phyloP scores from a whole-genome alignment of 768 basidiomycete genomes.

The Panellus pusillus region DNA sequence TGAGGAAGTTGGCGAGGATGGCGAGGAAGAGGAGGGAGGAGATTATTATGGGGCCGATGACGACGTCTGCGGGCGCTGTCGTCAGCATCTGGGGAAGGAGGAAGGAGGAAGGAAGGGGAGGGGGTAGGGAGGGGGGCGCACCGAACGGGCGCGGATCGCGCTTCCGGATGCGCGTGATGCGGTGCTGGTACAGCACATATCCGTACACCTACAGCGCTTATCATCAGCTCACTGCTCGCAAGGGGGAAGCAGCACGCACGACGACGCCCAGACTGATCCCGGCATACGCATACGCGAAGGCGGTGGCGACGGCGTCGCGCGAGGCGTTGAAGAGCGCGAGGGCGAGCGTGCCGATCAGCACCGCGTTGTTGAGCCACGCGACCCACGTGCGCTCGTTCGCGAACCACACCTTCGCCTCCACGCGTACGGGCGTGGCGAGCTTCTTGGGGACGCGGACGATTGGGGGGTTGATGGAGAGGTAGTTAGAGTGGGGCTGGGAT shows the following conservation, averaged over 20 bases:
- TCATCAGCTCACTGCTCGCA: too few species aligned
- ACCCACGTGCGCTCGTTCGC: constrained; percentile 96
- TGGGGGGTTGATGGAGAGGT: constrained; percentile 69
- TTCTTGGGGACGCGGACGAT: constrained; percentile 83
- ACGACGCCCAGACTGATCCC: constrained; percentile 71
- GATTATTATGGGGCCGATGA: constrained; percentile 81
- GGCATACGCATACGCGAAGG: constrained; percentile 84
- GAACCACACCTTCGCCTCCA: constrained; percentile 97
- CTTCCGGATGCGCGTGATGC: constrained; percentile 88
- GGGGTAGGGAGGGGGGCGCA: constrained; percentile 33
- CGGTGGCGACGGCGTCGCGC: constrained; percentile 64
- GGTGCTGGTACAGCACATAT: constrained; percentile 80
- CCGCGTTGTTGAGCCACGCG: constrained; percentile 83
- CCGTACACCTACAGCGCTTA: constrained; percentile 69
- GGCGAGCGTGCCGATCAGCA: constrained; percentile 82
- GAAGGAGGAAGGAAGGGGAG: too few species aligned
- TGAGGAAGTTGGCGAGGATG: constrained; percentile 82
- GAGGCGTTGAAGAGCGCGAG: constrained; percentile 89
- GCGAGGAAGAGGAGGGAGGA: constrained; percentile 84
- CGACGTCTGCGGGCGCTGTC: constrained; percentile 56
- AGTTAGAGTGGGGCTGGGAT: too few species aligned
- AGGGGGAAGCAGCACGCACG: constrained; percentile 35
- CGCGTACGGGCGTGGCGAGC: constrained; percentile 76
- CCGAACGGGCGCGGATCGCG: constrained; percentile 90
- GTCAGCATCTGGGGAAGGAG: too few species aligned